Conservation (phyloP, 1,284 basidiomycete genomes). For the Grifola frondosa region DNA sequence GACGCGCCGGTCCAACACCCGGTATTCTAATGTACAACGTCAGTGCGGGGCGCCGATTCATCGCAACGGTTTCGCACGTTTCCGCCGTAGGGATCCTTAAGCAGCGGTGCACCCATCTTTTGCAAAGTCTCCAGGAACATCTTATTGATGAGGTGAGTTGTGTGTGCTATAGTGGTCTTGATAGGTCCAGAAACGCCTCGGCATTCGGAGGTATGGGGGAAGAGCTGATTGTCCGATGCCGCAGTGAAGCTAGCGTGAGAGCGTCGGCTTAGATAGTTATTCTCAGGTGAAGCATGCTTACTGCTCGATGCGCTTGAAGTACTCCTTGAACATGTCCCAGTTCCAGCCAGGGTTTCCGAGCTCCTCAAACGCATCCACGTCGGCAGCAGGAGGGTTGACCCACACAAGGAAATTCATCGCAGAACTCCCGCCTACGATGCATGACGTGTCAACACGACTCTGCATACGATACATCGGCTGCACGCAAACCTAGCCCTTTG, state of each 20-base stretch:
- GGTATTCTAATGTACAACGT: slow-evolving; percentile 9
- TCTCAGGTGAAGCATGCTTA: slow-evolving; percentile 3
- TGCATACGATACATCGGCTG: no score
- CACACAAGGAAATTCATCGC: slow-evolving; percentile 26
- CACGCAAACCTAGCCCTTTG: slow-evolving; percentile 23
- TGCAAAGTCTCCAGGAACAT: slow-evolving; percentile 17
- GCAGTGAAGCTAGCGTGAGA: slow-evolving; percentile 12
- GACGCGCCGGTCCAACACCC: slow-evolving; percentile 12
- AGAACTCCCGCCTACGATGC: slow-evolving; percentile 29
- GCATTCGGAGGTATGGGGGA: slow-evolving; percentile 8
- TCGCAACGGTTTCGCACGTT: slow-evolving; percentile 12
- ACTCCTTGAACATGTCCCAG: slow-evolving; percentile 21
- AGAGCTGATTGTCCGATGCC: slow-evolving; percentile 10
- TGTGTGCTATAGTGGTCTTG: slow-evolving; percentile 14
- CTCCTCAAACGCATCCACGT: slow-evolving; percentile 25
- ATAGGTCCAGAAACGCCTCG: slow-evolving; percentile 24
- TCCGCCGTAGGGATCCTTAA: slow-evolving; percentile 17
- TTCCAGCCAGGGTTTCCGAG: slow-evolving; percentile 29
- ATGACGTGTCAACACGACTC: no score
- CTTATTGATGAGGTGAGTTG: slow-evolving; percentile 7
- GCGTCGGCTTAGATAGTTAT: neutral
- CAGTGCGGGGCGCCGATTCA: neutral
- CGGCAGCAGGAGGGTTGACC: slow-evolving; percentile 26
- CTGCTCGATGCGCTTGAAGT: slow-evolving; percentile 13
- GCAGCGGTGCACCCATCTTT: slow-evolving; percentile 12